Evolutionary conservation across 345 rosid genomes (phyloP), one percentile per base, ranked within the genome.

Genomic region (Crucihimalaya himalaica): DNA sequence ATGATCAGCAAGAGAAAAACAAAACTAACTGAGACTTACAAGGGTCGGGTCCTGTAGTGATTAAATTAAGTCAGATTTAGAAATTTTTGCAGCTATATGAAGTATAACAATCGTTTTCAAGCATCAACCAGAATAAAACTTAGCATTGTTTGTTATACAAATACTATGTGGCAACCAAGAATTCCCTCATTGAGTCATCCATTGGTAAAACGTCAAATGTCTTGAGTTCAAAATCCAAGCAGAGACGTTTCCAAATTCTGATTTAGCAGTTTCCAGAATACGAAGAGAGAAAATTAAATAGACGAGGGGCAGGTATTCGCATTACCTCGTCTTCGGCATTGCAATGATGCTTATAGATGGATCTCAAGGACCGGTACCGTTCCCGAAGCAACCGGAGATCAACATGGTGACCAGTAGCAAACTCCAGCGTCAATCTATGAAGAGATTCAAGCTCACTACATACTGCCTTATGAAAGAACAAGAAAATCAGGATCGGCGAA

Each of bases 281-380:
- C 42, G 66, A 40, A 57, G 9, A 66, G 5, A 42, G 48, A 63
- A 13, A 68, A 13, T 18, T 8, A 51, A 47, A 46, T 0, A 42
- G 66, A 63, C 56, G 60, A 71, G 32, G 15, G 12, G 6, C 55
- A 63, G 46, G 4, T 50, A 21, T 20, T 53, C 9, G 35, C 63
- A 45, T 62, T 81, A 90, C 98, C 96, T 92, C 96, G 55, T 92
- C 98, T 63, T 92, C 98, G 56, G 98, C 96, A 82, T 78, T 78
- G 79, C 88, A 87, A 79, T 92, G 98, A 40, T 92, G 88, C 82
- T 80, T 82, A 59, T 87, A 92, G 82, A 92, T 83, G 29, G 87
- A 83, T 63, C 89, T 85, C 66, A 92, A 75, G 77, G 87, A 87
- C 71, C 83, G 85, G 70, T 84, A 92, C 37, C 93, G 94, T 70